Evolutionary conservation across 2,329 filamentous ascomycete species (phyloP), one percentile per base, ranked within the genome.

Genomic region (Myriosclerotinia duriaeana): DNA sequence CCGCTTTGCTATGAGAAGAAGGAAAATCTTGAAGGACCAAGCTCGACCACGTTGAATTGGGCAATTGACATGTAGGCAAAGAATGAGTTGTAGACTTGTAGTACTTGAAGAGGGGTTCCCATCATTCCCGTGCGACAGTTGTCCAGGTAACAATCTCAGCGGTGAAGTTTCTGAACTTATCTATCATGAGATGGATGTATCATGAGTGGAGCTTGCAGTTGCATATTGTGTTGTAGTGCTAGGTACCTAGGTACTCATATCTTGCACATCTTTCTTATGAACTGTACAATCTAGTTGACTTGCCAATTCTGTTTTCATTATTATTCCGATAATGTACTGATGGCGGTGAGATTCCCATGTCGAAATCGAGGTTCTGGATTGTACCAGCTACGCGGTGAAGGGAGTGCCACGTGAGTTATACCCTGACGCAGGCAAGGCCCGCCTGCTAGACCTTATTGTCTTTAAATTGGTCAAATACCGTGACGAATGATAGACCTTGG

Each of bases 81-180:
- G 44, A 30, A 65, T 58, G 53, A 65, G 54, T 42, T 65, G 44
- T 60, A 53, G 53, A 65, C 46, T 42, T 65, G 44, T 60, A 53
- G 64, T 53, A 65, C 46, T 55, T 12, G 61, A 52, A 65, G 55
- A 65, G 50, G 55, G 58, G 55, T 59, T 40, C 46, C 26, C 3
- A 34, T 52, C 3, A 34, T 52, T 7, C 52, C 53, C 54, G 53
- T 46, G 55, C 36, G 38, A 53, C 54, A 36, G 64, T 61, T 60
- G 64, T 53, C 64, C 26, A 30, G 64, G 36, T 65, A 65, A 65
- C 64, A 65, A 65, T 61, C 64, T 65, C 55, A 61, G 64, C 64
- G 64, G 64, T 65, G 64, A 65, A 36, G 64, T 65, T n/a, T 46
- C 55, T 44, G 34, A 64, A 56, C 52, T 44, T 30, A 52, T 30